Evolutionary conservation across 768 basidiomycete species (phyloP).

Genomic region (Kwoniella dendrophila): DNA sequence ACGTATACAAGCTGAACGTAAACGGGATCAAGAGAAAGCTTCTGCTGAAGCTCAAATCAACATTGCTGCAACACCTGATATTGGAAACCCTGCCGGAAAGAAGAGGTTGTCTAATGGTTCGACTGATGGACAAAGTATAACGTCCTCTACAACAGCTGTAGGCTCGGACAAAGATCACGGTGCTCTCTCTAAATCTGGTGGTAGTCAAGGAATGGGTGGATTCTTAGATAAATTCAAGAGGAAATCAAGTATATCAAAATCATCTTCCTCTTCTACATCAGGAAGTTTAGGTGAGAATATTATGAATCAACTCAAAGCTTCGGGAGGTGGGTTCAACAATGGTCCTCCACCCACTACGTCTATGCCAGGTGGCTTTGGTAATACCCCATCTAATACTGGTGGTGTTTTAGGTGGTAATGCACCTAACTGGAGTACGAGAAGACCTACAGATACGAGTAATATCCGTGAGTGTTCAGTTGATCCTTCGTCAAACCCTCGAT

Average conservation of each 20-base stretch:
- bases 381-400: neutral
- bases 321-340: conserved; percentile 1
- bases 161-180: conserved; percentile 2
- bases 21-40: conserved; percentile 36
- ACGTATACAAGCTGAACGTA: conserved; percentile 57
- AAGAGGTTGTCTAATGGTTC: neutral
- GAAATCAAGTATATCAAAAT: conserved; percentile 7
- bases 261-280: neutral
- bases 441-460: conserved; percentile 38
- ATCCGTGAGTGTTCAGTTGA: conserved; percentile 36
- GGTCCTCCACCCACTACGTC: neutral
- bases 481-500: too few relatives aligned
- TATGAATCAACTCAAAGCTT: conserved; percentile 20
- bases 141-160: neutral
- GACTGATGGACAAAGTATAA: neutral
- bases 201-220: neutral
- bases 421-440: conserved; percentile 12
- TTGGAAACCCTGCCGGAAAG: neutral
- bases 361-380: neutral
- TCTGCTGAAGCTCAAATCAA: conserved; percentile 1
- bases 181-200: too few relatives aligned
- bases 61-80: neutral
- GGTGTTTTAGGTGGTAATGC: neutral
- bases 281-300: conserved; percentile 14
- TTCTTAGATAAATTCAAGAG: conserved; percentile 25